Evolutionary conservation across 257 asterid species (phyloP).

Genomic region (Cruciata laevipes): DNA sequence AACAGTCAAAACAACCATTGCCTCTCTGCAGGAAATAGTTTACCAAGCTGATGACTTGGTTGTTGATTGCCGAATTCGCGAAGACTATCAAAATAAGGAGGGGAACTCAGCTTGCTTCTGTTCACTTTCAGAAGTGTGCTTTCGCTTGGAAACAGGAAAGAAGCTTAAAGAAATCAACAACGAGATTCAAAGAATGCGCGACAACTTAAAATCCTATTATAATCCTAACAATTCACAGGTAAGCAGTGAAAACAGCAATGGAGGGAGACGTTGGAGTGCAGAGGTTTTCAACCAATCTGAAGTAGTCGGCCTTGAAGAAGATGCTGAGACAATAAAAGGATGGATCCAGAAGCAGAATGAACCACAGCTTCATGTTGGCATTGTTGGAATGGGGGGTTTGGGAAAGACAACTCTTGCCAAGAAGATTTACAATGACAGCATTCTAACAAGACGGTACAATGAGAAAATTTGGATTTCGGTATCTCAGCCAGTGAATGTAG

Average conservation of each 20-base stretch:
- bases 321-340: slow-evolving; percentile 8
- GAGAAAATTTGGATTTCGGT: slow-evolving; percentile 26
- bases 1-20: slow-evolving; percentile 13
- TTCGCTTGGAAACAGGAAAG: slow-evolving; percentile 16
- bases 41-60: slow-evolving; percentile 27
- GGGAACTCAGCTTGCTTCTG: neutral
- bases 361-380: slow-evolving; percentile 16
- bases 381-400: slow-evolving; percentile 30
- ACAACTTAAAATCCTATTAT: slow-evolving; percentile 8
- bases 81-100: neutral
- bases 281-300: slow-evolving; percentile 17
- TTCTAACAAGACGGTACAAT: neutral
- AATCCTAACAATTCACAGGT: neutral
- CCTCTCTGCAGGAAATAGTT: slow-evolving; percentile 14
- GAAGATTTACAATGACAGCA: slow-evolving; percentile 16
- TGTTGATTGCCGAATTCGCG: slow-evolving; percentile 21
- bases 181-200: slow-evolving; percentile 6
- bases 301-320: slow-evolving; percentile 21
- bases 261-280: slow-evolving; percentile 14
- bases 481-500: slow-evolving; percentile 20
- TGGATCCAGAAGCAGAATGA: slow-evolving; percentile 20
- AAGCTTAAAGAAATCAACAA: slow-evolving; percentile 16
- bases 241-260: neutral
- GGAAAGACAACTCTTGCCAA: slow-evolving; percentile 31
- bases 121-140: slow-evolving; percentile 10